Evolutionary conservation across 78 protist species (phyloP).

Genomic region (Cavenderia fasciculata): DNA sequence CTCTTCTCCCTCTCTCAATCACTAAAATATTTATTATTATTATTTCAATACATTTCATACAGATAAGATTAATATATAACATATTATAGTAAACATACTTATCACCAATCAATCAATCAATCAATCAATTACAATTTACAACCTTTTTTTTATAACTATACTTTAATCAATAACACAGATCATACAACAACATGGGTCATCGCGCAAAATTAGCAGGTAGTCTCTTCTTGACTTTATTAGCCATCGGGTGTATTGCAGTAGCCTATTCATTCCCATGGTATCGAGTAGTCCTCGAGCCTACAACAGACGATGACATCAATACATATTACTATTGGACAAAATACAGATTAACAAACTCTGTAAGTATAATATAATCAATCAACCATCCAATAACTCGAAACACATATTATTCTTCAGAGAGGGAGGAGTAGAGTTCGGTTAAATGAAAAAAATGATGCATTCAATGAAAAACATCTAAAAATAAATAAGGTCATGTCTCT

Average conservation of each 20-base stretch:
- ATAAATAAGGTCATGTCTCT: not conserved
- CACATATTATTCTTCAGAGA: no score
- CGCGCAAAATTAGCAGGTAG: constrained; percentile 32
- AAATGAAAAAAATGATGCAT: no score
- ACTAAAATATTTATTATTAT: no score
- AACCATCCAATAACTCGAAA: not conserved
- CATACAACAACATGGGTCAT: constrained; percentile 17
- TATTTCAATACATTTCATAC: no score
- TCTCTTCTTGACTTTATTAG: not conserved
- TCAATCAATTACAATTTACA: no score
- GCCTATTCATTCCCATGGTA: constrained; percentile 16
- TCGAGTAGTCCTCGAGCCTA: not conserved
- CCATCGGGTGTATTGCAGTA: constrained; percentile 3
- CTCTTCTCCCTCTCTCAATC: no score
- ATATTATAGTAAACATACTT: no score
- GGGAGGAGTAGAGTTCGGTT: no score
- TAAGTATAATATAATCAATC: not conserved
- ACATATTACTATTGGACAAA: constrained; percentile 10
- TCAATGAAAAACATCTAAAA: not conserved
- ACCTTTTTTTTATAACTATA: no score
- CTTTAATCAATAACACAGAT: no score
- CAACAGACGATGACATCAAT: not conserved
- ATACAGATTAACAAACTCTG: not conserved
- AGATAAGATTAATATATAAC: no score
- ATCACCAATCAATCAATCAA: no score